These are phyloP conservation scores for Wolfiporia cocos DNA, from an alignment of 1,284 basidiomycete genomes.

Conservation along the genomic window DNA sequence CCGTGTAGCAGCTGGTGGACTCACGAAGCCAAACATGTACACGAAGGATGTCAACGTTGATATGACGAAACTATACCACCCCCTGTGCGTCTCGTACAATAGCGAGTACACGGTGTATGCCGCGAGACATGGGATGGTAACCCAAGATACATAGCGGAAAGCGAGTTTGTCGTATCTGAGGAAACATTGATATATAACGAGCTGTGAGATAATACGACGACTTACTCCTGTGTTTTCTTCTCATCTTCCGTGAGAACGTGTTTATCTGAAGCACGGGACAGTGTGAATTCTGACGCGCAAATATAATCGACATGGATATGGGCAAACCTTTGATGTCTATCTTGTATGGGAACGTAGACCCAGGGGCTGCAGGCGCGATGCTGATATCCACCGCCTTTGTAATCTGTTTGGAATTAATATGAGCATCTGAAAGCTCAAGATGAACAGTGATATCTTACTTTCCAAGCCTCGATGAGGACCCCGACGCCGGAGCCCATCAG, in stretches of 20 bases:
- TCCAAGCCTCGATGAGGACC: constrained; percentile 93
- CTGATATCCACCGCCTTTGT: constrained; percentile 86
- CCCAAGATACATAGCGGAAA: constrained; percentile 88
- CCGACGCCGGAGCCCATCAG: constrained; percentile 85
- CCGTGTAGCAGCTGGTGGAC: constrained; percentile 26
- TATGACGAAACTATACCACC: constrained; percentile 95
- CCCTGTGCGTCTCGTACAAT: constrained; percentile 83
- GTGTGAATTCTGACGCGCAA: background rate
- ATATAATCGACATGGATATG: constrained; percentile 8
- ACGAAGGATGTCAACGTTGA: constrained; percentile 85
- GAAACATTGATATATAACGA: too few relatives aligned
- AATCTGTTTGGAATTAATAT: constrained; percentile 38
- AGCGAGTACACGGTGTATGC: constrained; percentile 88
- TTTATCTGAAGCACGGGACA: constrained; percentile 57
- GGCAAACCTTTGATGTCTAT: constrained; percentile 70
- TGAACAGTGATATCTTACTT: constrained; percentile 42
- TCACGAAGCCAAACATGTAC: constrained; percentile 95
- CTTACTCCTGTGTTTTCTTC: constrained; percentile 95
- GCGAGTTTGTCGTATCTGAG: constrained; percentile 78
- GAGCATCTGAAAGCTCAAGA: constrained; percentile 7
- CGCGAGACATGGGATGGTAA: constrained; percentile 79
- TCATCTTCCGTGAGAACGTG: constrained; percentile 92
- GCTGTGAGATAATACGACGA: too few relatives aligned
- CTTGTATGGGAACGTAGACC: constrained; percentile 72
- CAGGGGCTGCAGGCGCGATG: constrained; percentile 50